Evolutionary conservation across 768 basidiomycete genomes (phyloP).

Genomic region (Rubroboletus pulcherrimus): DNA sequence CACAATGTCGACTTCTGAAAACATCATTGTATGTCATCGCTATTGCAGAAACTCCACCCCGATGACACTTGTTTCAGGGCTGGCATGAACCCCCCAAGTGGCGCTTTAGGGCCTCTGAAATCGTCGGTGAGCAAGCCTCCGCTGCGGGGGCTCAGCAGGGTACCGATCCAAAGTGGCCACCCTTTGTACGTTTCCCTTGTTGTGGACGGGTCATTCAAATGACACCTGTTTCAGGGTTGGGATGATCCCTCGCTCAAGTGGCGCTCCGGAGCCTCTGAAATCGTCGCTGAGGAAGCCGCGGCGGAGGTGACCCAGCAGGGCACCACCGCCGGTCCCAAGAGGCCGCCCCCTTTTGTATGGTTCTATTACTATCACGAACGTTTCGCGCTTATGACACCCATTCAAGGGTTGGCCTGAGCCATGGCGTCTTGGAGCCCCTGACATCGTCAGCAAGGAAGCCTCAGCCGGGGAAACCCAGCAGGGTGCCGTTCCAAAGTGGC

Average conservation of each 20-base stretch:
- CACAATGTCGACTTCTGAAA: background rate
- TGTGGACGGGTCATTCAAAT: background rate
- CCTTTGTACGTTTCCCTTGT: background rate
- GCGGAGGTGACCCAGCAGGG: background rate
- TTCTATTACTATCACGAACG: background rate
- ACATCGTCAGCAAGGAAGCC: background rate
- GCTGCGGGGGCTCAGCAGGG: background rate
- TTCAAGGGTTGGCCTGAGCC: background rate
- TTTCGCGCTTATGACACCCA: background rate
- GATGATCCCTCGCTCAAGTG: background rate
- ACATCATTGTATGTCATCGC: background rate
- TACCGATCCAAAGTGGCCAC: background rate
- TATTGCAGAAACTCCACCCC: background rate
- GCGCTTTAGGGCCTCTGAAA: background rate
- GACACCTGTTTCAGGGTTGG: background rate
- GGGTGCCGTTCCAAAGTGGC: background rate
- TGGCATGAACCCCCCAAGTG: background rate
- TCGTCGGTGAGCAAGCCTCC: background rate
- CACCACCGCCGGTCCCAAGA: background rate
- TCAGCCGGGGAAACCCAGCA: background rate
- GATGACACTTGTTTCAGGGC: background rate
- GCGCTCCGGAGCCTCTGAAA: background rate
- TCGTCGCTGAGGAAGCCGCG: background rate
- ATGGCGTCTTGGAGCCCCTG: background rate
- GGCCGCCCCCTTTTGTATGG: background rate